These are phyloP conservation scores for Eragrostis tef DNA, from an alignment of 202 grass and related monocot genomes.

Conservation along the genomic window DNA sequence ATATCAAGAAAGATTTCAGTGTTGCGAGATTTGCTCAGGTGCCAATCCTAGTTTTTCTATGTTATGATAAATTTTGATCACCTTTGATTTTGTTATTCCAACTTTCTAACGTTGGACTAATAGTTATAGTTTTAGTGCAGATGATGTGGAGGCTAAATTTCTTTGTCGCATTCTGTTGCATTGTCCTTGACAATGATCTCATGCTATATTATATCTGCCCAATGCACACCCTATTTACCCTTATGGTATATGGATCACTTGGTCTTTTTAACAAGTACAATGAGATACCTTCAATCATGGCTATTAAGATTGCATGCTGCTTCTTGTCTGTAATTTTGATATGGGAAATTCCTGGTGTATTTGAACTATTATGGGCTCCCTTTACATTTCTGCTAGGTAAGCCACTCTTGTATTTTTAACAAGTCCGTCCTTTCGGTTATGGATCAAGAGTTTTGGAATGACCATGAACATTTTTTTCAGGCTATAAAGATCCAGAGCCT, in stretches of 20 bases:
- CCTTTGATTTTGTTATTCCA: neutral
- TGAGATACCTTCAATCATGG: constrained; percentile 84
- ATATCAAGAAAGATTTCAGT: constrained; percentile 97
- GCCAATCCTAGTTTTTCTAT: constrained; percentile 25
- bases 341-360: constrained; percentile 96
- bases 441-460: neutral
- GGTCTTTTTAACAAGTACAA: constrained; percentile 96
- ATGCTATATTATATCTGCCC: constrained; percentile 98
- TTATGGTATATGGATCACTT: constrained; percentile 94
- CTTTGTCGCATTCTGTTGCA: constrained; percentile 91
- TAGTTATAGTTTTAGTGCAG: constrained; percentile 53
- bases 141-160: constrained; percentile 99
- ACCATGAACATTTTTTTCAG: constrained; percentile 49
- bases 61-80: neutral
- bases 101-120: neutral
- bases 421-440: constrained; percentile 12
- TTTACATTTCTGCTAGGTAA: constrained; percentile 87
- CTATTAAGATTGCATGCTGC: constrained; percentile 72
- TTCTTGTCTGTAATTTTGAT: constrained; percentile 87
- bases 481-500: constrained; percentile 88
- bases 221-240: constrained; percentile 99
- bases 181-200: constrained; percentile 94
- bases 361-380: constrained; percentile 83
- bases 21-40: constrained; percentile 98
- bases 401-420: constrained; percentile 22